Evolutionary conservation across 2,329 filamentous ascomycete species (phyloP).

Genomic region (Scorias spongiosa): DNA sequence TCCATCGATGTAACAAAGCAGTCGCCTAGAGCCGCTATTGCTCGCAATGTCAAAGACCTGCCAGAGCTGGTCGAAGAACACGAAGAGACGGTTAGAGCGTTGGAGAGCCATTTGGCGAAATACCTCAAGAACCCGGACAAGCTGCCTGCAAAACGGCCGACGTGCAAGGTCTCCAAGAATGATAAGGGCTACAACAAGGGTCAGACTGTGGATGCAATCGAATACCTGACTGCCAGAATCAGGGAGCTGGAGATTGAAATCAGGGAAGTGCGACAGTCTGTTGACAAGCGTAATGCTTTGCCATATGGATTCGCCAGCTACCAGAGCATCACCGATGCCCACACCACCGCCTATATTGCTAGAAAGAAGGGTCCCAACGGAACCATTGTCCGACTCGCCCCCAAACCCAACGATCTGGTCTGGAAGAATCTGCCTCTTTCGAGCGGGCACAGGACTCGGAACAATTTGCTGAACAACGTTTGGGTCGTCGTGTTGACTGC

Average conservation of each 20-base stretch:
- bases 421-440: constrained; percentile 82
- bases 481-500: constrained; percentile 73
- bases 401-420: constrained; percentile 79
- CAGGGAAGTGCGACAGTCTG: constrained; percentile 61
- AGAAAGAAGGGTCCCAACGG: constrained; percentile 70
- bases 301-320: constrained; percentile 92
- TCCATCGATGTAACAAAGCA: constrained; percentile 62
- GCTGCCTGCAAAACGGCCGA: constrained; percentile 61
- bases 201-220: constrained; percentile 81
- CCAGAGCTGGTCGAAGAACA: constrained; percentile 77
- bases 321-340: constrained; percentile 72
- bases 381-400: constrained; percentile 62
- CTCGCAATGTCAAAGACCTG: constrained; percentile 80
- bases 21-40: constrained; percentile 66
- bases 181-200: constrained; percentile 54
- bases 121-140: constrained; percentile 79
- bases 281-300: constrained; percentile 80
- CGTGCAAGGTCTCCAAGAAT: constrained; percentile 65
- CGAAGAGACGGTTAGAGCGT: constrained; percentile 59
- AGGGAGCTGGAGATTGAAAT: constrained; percentile 69
- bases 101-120: constrained; percentile 73
- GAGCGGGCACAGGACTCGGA: constrained; percentile 52
- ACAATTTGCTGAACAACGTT: constrained; percentile 62
- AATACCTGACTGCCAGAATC: constrained; percentile 79
- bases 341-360: constrained; percentile 68